Base-by-base conservation (phyloP, 352 stramenopile species). In the Pythium sp. region DNA sequence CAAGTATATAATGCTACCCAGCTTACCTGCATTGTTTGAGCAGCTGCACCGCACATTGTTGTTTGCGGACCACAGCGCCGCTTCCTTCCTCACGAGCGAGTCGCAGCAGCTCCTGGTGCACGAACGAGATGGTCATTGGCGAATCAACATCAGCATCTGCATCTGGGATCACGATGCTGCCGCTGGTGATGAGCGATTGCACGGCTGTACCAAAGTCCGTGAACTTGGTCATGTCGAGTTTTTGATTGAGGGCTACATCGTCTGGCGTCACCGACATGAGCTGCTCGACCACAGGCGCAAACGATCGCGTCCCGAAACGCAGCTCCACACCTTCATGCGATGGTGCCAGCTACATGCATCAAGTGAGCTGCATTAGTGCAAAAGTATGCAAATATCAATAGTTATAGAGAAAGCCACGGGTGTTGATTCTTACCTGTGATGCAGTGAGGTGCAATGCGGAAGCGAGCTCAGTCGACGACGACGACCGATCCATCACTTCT, bases 281-380 rank as follows among this genome's bases (percentile, higher is more conserved):
- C 55, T 83, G 76, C 20, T 79, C 68, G 9, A 95, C 58, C 47
- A 94, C 73, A 2, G 80, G 70, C 7, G 77, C 77, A 58, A 94
- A 93, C 60, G 68, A 82, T 55, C 89, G 90, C 63, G 77, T 66
- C 14, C 78, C 80, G 51, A 95, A 92, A 9, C 82, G 86, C 18
- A 95, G 72, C 72, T 95, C 86, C 20, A 93, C 73, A 20, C 87
- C 86, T 58, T 89, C 75, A 56, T 94, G 80, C 0, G 86, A 70
- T 15, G 87, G 84, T 6, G 87, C 87, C 46, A 95, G 58, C 73
- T 95, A 64, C 51, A 60, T n/a, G 20, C 8, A 15, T 8, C 56
- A n/a, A 76, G 51, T 22, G 9, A 34, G 24, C 3, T 32, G 11
- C 24, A 34, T 58, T 36, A 58, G 24, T 15, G 24, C 14, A 24